A percentile compares a stretch with the other conserved stretches of the same genome.
phyloP scores from a whole-genome alignment of 1,284 basidiomycete genomes.

The Abortiporus biennis region DNA sequence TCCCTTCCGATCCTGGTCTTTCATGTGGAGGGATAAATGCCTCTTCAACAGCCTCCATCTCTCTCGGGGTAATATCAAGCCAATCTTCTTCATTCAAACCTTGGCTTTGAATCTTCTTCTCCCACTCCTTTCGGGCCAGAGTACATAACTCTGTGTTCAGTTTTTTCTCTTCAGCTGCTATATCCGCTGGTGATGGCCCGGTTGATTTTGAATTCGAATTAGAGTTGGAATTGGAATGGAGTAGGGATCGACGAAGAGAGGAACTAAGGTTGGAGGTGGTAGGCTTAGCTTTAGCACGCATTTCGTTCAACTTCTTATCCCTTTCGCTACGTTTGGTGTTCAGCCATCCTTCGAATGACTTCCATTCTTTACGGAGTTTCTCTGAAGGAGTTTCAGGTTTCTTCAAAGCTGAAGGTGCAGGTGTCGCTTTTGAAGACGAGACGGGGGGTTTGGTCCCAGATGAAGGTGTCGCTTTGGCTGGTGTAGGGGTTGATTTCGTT shows the following conservation, averaged over 20 bases:
- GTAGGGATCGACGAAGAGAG: too few relatives aligned
- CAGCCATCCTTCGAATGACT: conserved; percentile 13
- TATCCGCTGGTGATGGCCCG: conserved; percentile 4
- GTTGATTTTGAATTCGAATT: neutral
- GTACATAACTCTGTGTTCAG: conserved; percentile 4
- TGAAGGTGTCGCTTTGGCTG: conserved; percentile 6
- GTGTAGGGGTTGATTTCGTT: conserved; percentile 6
- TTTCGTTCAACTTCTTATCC: conserved; percentile 12
- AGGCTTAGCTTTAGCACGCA: conserved; percentile 1
- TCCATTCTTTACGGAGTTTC: conserved; percentile 11
- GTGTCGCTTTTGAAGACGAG: conserved; percentile 6
- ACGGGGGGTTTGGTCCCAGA: conserved; percentile 1
- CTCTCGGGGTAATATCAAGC: conserved; percentile 10
- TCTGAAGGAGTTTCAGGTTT: conserved; percentile 7
- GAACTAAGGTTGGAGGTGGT: neutral
- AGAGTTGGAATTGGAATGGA: neutral
- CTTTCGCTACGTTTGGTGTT: conserved; percentile 7
- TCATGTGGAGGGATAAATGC: conserved; percentile 10
- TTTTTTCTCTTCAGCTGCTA: conserved; percentile 3
- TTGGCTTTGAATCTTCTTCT: conserved; percentile 6
- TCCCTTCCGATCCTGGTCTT: conserved; percentile 35
- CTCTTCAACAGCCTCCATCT: conserved; percentile 11
- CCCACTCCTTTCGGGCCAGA: conserved; percentile 11
- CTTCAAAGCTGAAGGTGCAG: too few relatives aligned
- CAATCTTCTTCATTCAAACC: conserved; percentile 13